A percentile compares a stretch with the other conserved stretches of the same genome.
Conservation (phyloP, 495 filamentous ascomycete species). For the Aspergillus bertholletiae region DNA sequence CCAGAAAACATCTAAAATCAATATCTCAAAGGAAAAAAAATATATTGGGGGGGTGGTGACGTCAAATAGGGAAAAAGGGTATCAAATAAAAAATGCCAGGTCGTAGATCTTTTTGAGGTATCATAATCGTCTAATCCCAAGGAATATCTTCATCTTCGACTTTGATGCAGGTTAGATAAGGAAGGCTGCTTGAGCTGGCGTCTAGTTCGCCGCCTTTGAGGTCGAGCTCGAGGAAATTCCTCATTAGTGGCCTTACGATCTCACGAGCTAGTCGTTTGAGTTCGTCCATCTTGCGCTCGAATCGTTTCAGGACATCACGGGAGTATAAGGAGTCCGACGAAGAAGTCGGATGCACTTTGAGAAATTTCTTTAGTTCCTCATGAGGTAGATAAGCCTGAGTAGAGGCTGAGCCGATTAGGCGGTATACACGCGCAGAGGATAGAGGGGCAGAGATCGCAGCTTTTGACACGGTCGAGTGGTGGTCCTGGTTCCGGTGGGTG, state of each 20-base stretch:
- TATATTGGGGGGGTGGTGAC: background rate
- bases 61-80: background rate
- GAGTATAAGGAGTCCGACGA: conserved; percentile 59
- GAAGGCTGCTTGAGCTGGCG: conserved; percentile 38
- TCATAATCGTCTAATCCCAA: conserved; percentile 51
- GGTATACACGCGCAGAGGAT: conserved; percentile 62
- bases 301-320: conserved; percentile 72
- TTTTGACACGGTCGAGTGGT: conserved; percentile 10
- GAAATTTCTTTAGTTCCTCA: conserved; percentile 84
- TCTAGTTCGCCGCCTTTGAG: conserved; percentile 43
- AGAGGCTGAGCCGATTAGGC: conserved; percentile 59
- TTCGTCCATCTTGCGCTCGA: conserved; percentile 84
- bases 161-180: conserved; percentile 77
- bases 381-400: conserved; percentile 66
- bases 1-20: background rate
- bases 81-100: background rate
- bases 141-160: conserved; percentile 75
- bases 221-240: conserved; percentile 77
- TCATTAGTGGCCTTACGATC: conserved; percentile 81
- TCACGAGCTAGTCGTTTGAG: conserved; percentile 78
- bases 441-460: conserved; percentile 17
- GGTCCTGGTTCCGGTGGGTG: conserved; percentile 9
- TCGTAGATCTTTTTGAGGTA: background rate
- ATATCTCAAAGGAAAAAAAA: background rate
- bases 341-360: conserved; percentile 58